These are phyloP conservation scores for Podospora didyma DNA, from an alignment of 495 filamentous ascomycete species.

Conservation along the genomic window DNA sequence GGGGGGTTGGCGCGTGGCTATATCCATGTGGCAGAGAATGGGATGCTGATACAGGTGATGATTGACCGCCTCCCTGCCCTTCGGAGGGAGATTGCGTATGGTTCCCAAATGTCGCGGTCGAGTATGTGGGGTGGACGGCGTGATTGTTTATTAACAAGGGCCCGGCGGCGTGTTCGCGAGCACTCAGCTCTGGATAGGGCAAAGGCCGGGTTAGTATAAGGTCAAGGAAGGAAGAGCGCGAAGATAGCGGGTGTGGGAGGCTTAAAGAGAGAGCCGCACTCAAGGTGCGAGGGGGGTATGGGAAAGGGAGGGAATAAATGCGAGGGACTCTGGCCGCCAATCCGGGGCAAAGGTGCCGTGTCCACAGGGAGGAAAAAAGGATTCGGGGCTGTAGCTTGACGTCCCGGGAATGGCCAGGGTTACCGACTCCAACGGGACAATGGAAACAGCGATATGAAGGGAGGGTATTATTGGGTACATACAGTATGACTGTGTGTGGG, in stretches of 20 bases:
- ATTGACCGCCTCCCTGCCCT: conserved; percentile 12
- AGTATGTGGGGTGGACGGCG: conserved; percentile 17
- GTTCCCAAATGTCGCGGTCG: conserved; percentile 7
- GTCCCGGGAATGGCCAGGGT: conserved; percentile 1
- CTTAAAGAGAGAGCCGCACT: neutral
- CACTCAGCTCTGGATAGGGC: conserved; percentile 21
- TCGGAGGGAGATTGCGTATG: conserved; percentile 19
- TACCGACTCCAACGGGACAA: too few species aligned
- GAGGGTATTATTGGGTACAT: neutral
- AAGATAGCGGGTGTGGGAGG: neutral
- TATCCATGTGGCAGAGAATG: conserved; percentile 32
- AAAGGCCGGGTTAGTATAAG: conserved; percentile 16
- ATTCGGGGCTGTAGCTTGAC: conserved; percentile 3
- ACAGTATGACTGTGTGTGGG: neutral
- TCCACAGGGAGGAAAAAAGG: neutral
- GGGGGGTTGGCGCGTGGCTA: conserved; percentile 18
- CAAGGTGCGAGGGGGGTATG: neutral
- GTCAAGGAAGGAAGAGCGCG: neutral
- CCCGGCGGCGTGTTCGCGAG: conserved; percentile 19
- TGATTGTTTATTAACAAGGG: conserved; percentile 16
- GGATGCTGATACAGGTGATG: conserved; percentile 15
- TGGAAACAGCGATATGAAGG: neutral
- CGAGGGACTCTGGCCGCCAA: neutral
- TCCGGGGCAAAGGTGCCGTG: neutral
- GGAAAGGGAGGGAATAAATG: neutral